Conservation (phyloP, 176 grass and related monocot genomes). For the Alopecurus myosuroides region DNA sequence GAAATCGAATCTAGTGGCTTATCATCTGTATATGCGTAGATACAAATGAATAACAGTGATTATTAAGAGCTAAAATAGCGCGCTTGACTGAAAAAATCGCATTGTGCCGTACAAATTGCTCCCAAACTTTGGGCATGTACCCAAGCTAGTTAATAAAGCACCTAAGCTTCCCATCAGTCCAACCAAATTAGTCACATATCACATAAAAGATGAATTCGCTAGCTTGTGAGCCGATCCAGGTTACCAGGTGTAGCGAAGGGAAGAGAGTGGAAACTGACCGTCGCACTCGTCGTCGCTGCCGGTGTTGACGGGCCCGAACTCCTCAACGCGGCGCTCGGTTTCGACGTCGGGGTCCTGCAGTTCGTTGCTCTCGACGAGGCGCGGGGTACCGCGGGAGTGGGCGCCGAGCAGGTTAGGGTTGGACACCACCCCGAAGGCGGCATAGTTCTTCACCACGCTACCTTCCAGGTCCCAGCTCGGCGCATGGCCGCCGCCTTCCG, state of each 20-base stretch:
- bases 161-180: neutral
- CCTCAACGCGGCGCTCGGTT: constrained; percentile 26
- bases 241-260: neutral
- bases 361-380: constrained; percentile 41
- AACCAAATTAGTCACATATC: neutral
- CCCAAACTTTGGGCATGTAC: neutral
- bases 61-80: neutral
- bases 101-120: neutral
- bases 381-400: constrained; percentile 52
- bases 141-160: neutral
- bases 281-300: constrained; percentile 77
- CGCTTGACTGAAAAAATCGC: neutral
- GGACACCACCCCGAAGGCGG: constrained; percentile 71
- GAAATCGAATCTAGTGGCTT: neutral
- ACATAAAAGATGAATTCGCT: neutral
- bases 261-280: constrained; percentile 29
- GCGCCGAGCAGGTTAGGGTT: constrained; percentile 84
- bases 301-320: constrained; percentile 66
- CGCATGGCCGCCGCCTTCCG: neutral
- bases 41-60: neutral
- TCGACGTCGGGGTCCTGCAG: constrained; percentile 60
- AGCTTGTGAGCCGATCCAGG: neutral
- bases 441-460: constrained; percentile 86
- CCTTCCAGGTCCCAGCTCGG: constrained; percentile 69
- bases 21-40: neutral